These are phyloP conservation scores for Boletellus deceptivus DNA, from an alignment of 1,284 basidiomycete species.

Conservation along the genomic window DNA sequence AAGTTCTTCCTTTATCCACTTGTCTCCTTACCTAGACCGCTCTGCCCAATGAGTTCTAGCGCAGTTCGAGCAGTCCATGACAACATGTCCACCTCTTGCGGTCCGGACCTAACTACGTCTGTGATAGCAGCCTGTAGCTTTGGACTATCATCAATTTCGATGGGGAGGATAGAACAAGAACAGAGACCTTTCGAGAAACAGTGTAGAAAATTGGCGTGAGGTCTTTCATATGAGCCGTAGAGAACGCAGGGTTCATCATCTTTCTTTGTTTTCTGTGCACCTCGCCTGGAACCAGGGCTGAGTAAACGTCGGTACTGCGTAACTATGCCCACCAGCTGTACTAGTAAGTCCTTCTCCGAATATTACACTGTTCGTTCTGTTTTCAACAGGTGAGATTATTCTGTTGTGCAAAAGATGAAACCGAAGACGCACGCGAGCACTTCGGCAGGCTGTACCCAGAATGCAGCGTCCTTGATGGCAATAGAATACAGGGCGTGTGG, in stretches of 20 bases:
- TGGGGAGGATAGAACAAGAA: background rate
- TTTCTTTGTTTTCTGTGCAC: slow-evolving; percentile 46
- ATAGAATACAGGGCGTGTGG: background rate
- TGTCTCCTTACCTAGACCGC: slow-evolving; percentile 48
- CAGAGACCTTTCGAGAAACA: slow-evolving; percentile 25
- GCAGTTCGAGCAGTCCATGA: slow-evolving; percentile 48
- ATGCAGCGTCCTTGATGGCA: background rate
- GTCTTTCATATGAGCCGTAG: slow-evolving; percentile 39
- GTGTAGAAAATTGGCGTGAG: slow-evolving; percentile 42
- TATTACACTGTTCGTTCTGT: background rate
- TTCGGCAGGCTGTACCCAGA: background rate
- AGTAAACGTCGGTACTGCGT: background rate
- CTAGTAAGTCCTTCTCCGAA: background rate
- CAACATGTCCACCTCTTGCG: slow-evolving; percentile 41
- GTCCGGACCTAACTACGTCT: slow-evolving; percentile 4
- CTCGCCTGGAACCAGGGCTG: slow-evolving; percentile 31
- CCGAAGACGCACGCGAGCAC: background rate
- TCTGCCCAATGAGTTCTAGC: slow-evolving; percentile 46
- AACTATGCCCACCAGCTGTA: background rate
- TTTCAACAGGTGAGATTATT: background rate
- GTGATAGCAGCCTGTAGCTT: slow-evolving; percentile 6
- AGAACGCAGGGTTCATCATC: slow-evolving; percentile 45
- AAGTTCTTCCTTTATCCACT: slow-evolving; percentile 41
- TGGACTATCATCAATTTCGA: background rate
- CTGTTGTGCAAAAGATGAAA: background rate